Conservation (phyloP, 352 stramenopile genomes). For the Globisporangium acanthophoron region DNA sequence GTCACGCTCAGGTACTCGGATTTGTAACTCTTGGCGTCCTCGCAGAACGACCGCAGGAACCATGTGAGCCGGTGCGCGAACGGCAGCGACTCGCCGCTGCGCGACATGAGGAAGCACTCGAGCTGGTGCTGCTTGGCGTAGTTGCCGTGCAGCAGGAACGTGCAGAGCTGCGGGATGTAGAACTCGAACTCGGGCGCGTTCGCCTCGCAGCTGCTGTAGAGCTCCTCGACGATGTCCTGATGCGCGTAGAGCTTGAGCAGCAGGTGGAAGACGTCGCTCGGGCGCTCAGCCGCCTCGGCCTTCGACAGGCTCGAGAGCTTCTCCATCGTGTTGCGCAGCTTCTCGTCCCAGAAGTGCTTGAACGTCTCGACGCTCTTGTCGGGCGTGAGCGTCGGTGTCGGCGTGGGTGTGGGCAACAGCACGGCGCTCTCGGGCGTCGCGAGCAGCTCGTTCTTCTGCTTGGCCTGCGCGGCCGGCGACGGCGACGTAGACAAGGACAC, state of each 20-base stretch:
- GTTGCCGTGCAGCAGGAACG: slow-evolving; percentile 78
- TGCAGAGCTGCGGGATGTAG: slow-evolving; percentile 88
- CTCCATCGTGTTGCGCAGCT: slow-evolving; percentile 59
- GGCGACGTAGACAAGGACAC: slow-evolving; percentile 20
- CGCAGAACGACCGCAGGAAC: slow-evolving; percentile 86
- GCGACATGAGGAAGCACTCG: slow-evolving; percentile 83
- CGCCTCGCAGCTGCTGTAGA: slow-evolving; percentile 64
- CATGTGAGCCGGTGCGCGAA: slow-evolving; percentile 84
- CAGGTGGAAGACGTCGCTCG: slow-evolving; percentile 62
- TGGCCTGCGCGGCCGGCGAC: neutral
- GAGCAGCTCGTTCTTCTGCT: neutral
- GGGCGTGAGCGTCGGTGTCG: neutral
- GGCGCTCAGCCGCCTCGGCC: slow-evolving; percentile 10
- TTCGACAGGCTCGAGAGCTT: slow-evolving; percentile 30
- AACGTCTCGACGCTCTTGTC: slow-evolving; percentile 60
- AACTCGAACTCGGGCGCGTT: slow-evolving; percentile 80
- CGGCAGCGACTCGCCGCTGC: slow-evolving; percentile 71
- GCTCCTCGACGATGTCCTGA: slow-evolving; percentile 70
- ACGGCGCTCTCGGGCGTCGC: neutral
- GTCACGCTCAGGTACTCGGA: slow-evolving; percentile 75
- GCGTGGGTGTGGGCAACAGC: neutral
- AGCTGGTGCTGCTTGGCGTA: slow-evolving; percentile 81
- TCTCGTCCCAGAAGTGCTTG: slow-evolving; percentile 76
- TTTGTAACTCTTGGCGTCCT: slow-evolving; percentile 52
- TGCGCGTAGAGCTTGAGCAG: slow-evolving; percentile 77